These are phyloP conservation scores for Abrus pulchellus DNA, from an alignment of 306 rosid species.

Conservation along the genomic window DNA sequence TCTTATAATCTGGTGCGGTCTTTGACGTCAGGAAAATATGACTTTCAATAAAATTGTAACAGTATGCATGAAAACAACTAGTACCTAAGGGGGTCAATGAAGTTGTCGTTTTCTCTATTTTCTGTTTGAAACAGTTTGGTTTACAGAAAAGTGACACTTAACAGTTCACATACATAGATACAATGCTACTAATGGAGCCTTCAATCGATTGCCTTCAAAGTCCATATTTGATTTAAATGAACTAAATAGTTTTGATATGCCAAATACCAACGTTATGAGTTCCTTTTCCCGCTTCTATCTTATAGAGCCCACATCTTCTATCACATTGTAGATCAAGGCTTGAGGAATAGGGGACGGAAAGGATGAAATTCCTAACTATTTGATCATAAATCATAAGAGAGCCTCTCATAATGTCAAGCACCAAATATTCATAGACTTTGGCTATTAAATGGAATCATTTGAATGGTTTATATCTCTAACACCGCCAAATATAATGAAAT, in stretches of 20 bases:
- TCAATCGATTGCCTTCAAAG: conserved; percentile 34
- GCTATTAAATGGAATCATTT: not conserved
- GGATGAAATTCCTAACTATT: conserved; percentile 6
- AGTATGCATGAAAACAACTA: conserved; percentile 43
- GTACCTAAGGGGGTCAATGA: conserved; percentile 25
- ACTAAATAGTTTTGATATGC: not conserved
- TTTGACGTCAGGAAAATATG: conserved; percentile 38
- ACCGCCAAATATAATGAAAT: not conserved
- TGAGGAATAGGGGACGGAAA: not conserved
- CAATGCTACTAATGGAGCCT: conserved; percentile 36
- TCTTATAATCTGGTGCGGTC: conserved; percentile 37
- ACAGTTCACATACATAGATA: conserved; percentile 31
- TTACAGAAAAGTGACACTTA: conserved; percentile 23
- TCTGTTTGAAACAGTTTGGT: conserved; percentile 39
- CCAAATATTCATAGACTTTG: not conserved
- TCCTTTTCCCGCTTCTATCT: conserved; percentile 6
- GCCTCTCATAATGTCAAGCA: not conserved
- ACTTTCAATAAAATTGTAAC: conserved; percentile 4
- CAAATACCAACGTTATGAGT: not conserved
- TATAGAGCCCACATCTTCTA: not conserved
- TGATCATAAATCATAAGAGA: conserved; percentile 13
- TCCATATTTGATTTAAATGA: conserved; percentile 41
- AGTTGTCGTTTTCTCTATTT: conserved; percentile 9
- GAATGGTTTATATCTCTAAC: not conserved
- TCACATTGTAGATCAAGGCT: not conserved